A percentile compares a stretch with the other conserved stretches of the same genome.
Evolutionary conservation across 768 basidiomycete genomes (phyloP).

Genomic region (Porpolomopsis calyptriformis): DNA sequence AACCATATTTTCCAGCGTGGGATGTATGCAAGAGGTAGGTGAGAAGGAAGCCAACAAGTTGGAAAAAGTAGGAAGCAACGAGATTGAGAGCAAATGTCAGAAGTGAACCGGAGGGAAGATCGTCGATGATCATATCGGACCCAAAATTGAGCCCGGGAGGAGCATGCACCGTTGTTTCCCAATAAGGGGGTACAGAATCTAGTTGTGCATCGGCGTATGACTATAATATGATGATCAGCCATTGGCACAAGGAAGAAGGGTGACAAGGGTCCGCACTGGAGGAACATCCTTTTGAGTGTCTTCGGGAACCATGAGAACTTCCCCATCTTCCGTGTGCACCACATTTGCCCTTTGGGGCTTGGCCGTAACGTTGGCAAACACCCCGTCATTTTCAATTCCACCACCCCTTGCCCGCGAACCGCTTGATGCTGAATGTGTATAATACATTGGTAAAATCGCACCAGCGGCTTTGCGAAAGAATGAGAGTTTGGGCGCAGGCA

Average conservation of each 20-base stretch:
- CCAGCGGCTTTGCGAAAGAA: constrained; percentile 52
- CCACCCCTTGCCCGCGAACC: constrained; percentile 40
- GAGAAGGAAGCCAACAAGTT: constrained; percentile 87
- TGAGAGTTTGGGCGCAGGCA: constrained; percentile 32
- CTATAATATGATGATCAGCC: constrained; percentile 25
- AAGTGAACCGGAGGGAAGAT: constrained; percentile 75
- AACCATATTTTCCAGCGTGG: constrained; percentile 89
- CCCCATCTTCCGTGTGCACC: constrained; percentile 42
- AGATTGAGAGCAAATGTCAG: constrained; percentile 66
- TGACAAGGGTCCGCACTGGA: constrained; percentile 46
- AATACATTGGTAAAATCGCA: constrained; percentile 56
- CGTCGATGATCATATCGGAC: constrained; percentile 73
- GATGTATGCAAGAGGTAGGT: constrained; percentile 88
- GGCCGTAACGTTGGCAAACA: constrained; percentile 89
- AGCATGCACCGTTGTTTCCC: constrained; percentile 91
- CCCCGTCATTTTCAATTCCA: constrained; percentile 81
- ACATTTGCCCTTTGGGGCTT: constrained; percentile 54
- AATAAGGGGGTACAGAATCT: constrained; percentile 90
- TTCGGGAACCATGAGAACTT: constrained; percentile 61
- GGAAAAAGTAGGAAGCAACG: constrained; percentile 91
- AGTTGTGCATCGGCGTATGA: constrained; percentile 80
- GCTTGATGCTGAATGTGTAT: constrained; percentile 37
- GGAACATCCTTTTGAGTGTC: constrained; percentile 73
- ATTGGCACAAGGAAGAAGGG: not conserved
- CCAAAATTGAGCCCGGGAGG: constrained; percentile 41